phyloP scores from a whole-genome alignment of 73 alveolate species.

The Paramecium octaurelia region DNA sequence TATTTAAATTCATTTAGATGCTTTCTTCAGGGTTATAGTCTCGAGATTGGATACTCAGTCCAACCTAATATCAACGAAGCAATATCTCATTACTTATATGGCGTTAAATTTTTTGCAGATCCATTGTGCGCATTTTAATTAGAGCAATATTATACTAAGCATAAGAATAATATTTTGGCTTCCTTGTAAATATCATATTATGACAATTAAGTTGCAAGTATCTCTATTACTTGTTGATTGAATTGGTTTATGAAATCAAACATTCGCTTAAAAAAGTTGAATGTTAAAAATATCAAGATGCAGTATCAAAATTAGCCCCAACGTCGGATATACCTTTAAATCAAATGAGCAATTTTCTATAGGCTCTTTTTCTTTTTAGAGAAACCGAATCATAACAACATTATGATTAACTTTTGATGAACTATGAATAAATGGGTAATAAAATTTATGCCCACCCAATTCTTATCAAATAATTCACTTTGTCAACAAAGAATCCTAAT shows the following conservation, averaged over 20 bases:
- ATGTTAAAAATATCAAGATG: no score
- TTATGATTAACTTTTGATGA: not conserved
- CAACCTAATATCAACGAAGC: not conserved
- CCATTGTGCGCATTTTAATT: not conserved
- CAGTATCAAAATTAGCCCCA: not conserved
- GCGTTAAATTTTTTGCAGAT: not conserved
- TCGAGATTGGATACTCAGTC: not conserved
- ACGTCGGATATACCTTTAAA: not conserved
- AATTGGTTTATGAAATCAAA: no score
- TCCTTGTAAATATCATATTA: not conserved
- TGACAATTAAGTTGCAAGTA: no score
- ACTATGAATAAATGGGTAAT: not conserved
- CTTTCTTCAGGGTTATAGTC: constrained; percentile 13
- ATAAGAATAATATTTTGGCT: not conserved
- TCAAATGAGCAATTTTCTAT: not conserved
- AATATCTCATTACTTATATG: not conserved
- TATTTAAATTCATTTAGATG: not conserved
- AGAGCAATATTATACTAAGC: not conserved
- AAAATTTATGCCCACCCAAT: not conserved
- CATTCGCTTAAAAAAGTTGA: not conserved
- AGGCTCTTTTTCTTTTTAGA: not conserved
- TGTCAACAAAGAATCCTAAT: not conserved
- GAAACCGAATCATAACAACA: not conserved
- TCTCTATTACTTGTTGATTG: not conserved
- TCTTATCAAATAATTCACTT: not conserved